phyloP scores from a whole-genome alignment of 192 early-diverging fungal genomes.

The Tieghemiomyces parasiticus region DNA sequence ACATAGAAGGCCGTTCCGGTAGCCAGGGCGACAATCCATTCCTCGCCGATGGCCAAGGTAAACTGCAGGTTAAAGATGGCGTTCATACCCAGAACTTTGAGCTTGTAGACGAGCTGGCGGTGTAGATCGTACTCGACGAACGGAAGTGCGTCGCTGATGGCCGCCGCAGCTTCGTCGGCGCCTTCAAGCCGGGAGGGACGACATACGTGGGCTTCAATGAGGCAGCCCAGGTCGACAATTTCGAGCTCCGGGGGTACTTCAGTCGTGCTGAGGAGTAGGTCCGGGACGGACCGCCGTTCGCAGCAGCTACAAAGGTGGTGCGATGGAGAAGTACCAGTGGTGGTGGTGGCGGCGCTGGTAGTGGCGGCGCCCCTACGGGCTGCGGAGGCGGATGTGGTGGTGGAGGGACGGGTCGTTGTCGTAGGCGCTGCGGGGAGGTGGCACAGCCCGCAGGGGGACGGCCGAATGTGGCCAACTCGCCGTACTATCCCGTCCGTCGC shows the following conservation, averaged over 20 bases:
- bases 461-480: too few relatives aligned
- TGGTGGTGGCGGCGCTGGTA: too few relatives aligned
- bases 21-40: slow-evolving; percentile 43
- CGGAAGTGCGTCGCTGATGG: slow-evolving; percentile 62
- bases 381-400: too few relatives aligned
- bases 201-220: slow-evolving; percentile 62
- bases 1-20: slow-evolving; percentile 58
- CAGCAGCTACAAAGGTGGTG: slow-evolving; percentile 53
- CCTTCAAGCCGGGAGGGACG: slow-evolving; percentile 30
- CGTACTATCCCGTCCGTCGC: too few relatives aligned
- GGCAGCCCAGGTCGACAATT: slow-evolving; percentile 40
- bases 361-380: too few relatives aligned
- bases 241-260: slow-evolving; percentile 59
- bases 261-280: slow-evolving; percentile 53
- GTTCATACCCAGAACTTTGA: slow-evolving; percentile 60
- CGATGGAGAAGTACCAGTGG: too few relatives aligned
- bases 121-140: slow-evolving; percentile 76
- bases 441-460: too few relatives aligned
- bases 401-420: too few relatives aligned
- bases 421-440: too few relatives aligned
- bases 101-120: slow-evolving; percentile 64
- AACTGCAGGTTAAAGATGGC: slow-evolving; percentile 52
- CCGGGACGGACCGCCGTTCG: slow-evolving; percentile 58
- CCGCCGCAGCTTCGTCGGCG: slow-evolving; percentile 48
- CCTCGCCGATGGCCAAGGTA: slow-evolving; percentile 35